phyloP scores from a whole-genome alignment of 129 eudicot species.

The Kitagawia praeruptora region DNA sequence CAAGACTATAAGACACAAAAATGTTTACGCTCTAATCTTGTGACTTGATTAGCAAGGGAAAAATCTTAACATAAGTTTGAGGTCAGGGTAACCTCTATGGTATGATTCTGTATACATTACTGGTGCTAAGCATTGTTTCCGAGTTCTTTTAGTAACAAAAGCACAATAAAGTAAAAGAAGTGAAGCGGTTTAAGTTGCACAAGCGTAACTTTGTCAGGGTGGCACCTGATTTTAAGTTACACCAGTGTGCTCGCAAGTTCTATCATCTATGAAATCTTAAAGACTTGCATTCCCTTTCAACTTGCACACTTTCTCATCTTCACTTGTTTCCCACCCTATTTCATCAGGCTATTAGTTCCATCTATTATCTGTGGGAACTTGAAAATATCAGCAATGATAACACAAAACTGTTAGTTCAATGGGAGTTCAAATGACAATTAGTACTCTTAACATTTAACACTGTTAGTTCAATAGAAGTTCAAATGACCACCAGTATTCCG shows the following conservation, averaged over 20 bases:
- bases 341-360: neutral
- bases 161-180: too few species aligned
- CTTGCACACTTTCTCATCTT: neutral
- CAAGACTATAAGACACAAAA: neutral
- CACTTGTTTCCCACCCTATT: neutral
- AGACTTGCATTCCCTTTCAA: too few species aligned
- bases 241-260: too few species aligned
- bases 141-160: too few species aligned
- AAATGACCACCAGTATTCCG: neutral
- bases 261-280: too few species aligned
- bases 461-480: neutral
- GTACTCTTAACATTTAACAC: neutral
- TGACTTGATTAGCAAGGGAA: neutral
- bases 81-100: too few species aligned
- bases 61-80: neutral
- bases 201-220: too few species aligned
- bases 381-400: neutral
- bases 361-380: neutral
- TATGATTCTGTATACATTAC: too few species aligned
- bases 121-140: too few species aligned
- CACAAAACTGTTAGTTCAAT: neutral
- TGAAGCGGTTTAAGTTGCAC: too few species aligned
- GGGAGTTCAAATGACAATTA: neutral
- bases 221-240: too few species aligned
- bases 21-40: neutral